phyloP scores from a whole-genome alignment of 495 filamentous ascomycete genomes.

The Aspergillus panamensis region DNA sequence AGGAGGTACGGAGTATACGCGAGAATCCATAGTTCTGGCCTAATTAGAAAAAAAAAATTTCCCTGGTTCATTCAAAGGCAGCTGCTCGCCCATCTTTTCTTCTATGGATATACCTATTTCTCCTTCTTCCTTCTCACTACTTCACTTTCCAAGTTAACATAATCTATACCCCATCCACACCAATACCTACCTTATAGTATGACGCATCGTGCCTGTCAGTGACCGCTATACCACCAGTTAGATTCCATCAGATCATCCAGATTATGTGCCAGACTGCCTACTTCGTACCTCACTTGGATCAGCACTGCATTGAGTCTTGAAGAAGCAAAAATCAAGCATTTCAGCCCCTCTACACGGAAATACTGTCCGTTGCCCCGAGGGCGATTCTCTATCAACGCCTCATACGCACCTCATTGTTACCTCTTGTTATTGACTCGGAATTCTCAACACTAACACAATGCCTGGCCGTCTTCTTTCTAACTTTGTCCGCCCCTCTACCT shows the following conservation, averaged over 20 bases:
- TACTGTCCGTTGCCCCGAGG: not conserved
- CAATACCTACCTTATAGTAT: not conserved
- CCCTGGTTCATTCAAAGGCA: conserved; percentile 26
- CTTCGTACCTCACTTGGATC: conserved; percentile 24
- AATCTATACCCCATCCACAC: not conserved
- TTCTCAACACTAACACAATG: conserved; percentile 28
- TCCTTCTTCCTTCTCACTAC: not conserved
- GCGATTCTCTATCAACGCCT: not conserved
- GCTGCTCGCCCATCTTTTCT: conserved; percentile 21
- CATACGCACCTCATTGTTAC: not conserved
- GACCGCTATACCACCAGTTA: not conserved
- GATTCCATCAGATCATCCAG: not conserved
- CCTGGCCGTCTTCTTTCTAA: conserved; percentile 47
- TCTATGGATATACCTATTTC: conserved; percentile 3
- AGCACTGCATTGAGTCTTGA: conserved; percentile 33
- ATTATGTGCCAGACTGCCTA: conserved; percentile 32
- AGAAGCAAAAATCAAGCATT: conserved; percentile 9
- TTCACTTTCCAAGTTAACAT: not conserved
- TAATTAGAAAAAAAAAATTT: conserved; percentile 17
- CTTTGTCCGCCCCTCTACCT: conserved; percentile 42
- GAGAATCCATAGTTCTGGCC: conserved; percentile 6
- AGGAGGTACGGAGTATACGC: conserved; percentile 1
- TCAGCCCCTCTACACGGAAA: not conserved
- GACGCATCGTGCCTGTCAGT: not conserved
- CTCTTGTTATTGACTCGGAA: not conserved